Evolutionary conservation across 202 grass and related monocot genomes (phyloP), one percentile per base, ranked within the genome.

Genomic region (Digitaria exilis): DNA sequence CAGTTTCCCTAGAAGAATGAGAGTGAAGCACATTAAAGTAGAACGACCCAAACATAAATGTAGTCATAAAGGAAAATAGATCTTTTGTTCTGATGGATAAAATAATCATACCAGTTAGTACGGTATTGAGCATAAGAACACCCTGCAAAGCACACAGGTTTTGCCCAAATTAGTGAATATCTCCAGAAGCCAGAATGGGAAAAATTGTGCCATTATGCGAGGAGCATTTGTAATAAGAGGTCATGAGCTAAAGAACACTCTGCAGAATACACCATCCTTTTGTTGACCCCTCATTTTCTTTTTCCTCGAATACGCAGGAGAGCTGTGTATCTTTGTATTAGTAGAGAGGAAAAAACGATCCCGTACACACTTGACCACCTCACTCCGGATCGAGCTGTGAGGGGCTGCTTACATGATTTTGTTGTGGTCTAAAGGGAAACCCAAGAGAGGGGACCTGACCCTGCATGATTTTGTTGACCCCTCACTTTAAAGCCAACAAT

Each of bases 81-180:
- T 81, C 24, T 81, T 16, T 13, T 21, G 54, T 77, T 75, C 25
- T 61, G 4, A 58, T 21, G 31, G 80, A 45, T 42, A 71, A 80
- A 82, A 86, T 18, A 78, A 4, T 13, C 31, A 60, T 87, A 98
- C 96, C 96, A 85, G 93, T 98, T 67, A 98, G 89, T 58, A 96
- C 93, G 21, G 93, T 91, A 78, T 98, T 98, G 70, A 98, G 93
- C 82, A 98, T 85, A 66, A 98, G 91, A 87, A 98, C 89, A 68
- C 93, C 96, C 96, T 98, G 74, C 71, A 95, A 69, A 67, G 26
- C 64, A 24, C 29, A 84, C 16, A 34, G 9, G 24, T n/a, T 75
- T 79, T 24, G 25, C n/a, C 8, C 0, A 65, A 75, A 70, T 86
- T 75, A 90, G 59, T 45, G 19, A 79, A 44, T 71, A 69, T 74